Evolutionary conservation across 23 red algal genomes (phyloP).

Genomic region (Gracilaria vermiculophylla): DNA sequence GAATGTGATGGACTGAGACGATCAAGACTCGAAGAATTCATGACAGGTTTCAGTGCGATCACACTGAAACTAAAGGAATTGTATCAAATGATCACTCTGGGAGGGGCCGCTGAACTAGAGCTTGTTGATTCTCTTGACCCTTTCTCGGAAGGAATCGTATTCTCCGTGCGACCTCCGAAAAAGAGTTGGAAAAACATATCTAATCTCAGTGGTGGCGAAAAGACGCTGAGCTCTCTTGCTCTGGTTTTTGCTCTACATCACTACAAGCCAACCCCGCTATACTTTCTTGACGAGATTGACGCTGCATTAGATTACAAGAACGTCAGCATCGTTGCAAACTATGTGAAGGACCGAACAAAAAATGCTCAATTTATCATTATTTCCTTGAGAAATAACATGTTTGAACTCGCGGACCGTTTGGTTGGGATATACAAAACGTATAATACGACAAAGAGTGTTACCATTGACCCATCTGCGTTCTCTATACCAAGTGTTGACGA

Average conservation of each 20-base stretch:
- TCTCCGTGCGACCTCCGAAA: slow-evolving; percentile 97
- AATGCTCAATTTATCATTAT: slow-evolving; percentile 99
- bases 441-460: slow-evolving; percentile 90
- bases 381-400: slow-evolving; percentile 98
- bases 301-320: slow-evolving; percentile 98
- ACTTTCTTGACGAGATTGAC: slow-evolving; percentile 99
- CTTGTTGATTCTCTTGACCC: slow-evolving; percentile 96
- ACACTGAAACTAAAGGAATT: slow-evolving; percentile 91
- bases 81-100: slow-evolving; percentile 99
- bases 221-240: slow-evolving; percentile 91
- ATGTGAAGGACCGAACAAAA: slow-evolving; percentile 92
- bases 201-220: slow-evolving; percentile 97
- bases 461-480: slow-evolving; percentile 83
- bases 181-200: slow-evolving; percentile 99
- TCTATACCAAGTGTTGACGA: slow-evolving; percentile 10
- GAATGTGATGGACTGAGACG: slow-evolving; percentile 73
- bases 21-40: slow-evolving; percentile 83
- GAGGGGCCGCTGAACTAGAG: slow-evolving; percentile 97
- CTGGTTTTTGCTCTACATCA: slow-evolving; percentile 97
- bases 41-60: slow-evolving; percentile 87
- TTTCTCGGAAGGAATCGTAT: slow-evolving; percentile 96
- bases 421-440: slow-evolving; percentile 95
- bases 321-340: slow-evolving; percentile 98
- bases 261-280: slow-evolving; percentile 93
- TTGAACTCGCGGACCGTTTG: slow-evolving; percentile 89